These are phyloP conservation scores for Diutina neorugosa DNA, from an alignment of 1,139 yeast genomes.

Conservation along the genomic window DNA sequence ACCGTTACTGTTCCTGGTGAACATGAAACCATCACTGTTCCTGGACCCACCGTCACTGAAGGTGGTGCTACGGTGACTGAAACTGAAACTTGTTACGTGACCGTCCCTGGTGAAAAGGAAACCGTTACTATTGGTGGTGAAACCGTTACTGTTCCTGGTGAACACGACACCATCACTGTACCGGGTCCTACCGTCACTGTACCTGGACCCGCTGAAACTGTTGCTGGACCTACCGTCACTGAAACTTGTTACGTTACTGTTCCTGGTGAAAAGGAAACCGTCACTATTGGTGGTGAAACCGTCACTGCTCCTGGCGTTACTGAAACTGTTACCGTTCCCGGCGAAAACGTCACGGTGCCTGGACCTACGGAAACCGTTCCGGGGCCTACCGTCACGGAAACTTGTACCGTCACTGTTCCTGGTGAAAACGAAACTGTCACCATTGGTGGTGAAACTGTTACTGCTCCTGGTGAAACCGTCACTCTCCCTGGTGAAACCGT, in stretches of 20 bases:
- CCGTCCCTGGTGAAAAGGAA: not conserved
- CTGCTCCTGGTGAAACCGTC: not conserved
- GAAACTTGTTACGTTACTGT: not conserved
- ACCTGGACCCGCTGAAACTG: not conserved
- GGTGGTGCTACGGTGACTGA: not conserved
- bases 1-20: not conserved
- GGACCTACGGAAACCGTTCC: not conserved
- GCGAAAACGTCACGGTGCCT: not conserved
- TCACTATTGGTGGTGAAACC: not conserved
- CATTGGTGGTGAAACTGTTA: not conserved
- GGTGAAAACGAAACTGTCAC: conserved; percentile 24
- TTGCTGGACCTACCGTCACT: not conserved
- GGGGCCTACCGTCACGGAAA: not conserved
- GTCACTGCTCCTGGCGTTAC: not conserved
- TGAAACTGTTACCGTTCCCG: not conserved
- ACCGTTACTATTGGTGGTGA: not conserved
- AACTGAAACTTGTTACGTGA: not conserved
- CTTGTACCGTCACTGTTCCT: conserved; percentile 8
- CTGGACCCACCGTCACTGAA: not conserved
- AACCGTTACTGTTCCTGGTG: not conserved
- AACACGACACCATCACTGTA: not conserved
- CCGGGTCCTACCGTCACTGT: not conserved
- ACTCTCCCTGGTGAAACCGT: not conserved
- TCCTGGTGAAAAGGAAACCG: not conserved
- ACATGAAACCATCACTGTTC: not conserved